Conservation (phyloP, 1,139 yeast species). For the Pneumocystis sp. region DNA sequence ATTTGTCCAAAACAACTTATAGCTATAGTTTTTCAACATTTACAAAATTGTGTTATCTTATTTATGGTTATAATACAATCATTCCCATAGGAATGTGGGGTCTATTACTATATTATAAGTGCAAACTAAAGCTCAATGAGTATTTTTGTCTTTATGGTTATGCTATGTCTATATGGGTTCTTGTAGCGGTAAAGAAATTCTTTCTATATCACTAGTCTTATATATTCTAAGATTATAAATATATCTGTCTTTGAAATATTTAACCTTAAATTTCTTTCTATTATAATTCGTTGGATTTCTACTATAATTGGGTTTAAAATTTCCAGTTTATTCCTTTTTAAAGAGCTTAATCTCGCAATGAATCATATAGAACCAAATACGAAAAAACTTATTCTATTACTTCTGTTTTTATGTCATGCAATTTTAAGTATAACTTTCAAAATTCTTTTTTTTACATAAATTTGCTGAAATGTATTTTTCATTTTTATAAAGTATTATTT, state of each 20-base stretch:
- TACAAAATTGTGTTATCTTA: slow-evolving; percentile 47
- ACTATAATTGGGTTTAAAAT: slow-evolving; percentile 26
- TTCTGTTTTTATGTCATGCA: slow-evolving; percentile 24
- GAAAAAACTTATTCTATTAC: slow-evolving; percentile 22
- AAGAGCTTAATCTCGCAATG: slow-evolving; percentile 24
- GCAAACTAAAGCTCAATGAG: slow-evolving; percentile 25
- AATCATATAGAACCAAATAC: slow-evolving; percentile 22
- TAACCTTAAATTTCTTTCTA: slow-evolving; percentile 24
- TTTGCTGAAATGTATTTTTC: neutral
- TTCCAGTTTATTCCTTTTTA: slow-evolving; percentile 26
- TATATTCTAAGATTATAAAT: slow-evolving; percentile 22
- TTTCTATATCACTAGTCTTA: neutral
- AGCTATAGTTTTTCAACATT: slow-evolving; percentile 48
- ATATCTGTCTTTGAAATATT: slow-evolving; percentile 27
- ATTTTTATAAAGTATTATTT: neutral
- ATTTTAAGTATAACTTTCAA: slow-evolving; percentile 28
- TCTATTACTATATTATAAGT: slow-evolving; percentile 30
- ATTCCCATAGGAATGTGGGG: slow-evolving; percentile 45
- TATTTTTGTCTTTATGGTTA: slow-evolving; percentile 59
- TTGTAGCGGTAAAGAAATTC: slow-evolving; percentile 34
- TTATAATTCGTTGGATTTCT: slow-evolving; percentile 26
- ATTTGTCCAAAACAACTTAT: slow-evolving; percentile 32
- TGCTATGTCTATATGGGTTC: slow-evolving; percentile 64
- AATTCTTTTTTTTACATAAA: slow-evolving; percentile 22
- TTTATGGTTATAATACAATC: slow-evolving; percentile 58